Conservation (phyloP, 1,139 yeast genomes). For the Pichia sp. region DNA sequence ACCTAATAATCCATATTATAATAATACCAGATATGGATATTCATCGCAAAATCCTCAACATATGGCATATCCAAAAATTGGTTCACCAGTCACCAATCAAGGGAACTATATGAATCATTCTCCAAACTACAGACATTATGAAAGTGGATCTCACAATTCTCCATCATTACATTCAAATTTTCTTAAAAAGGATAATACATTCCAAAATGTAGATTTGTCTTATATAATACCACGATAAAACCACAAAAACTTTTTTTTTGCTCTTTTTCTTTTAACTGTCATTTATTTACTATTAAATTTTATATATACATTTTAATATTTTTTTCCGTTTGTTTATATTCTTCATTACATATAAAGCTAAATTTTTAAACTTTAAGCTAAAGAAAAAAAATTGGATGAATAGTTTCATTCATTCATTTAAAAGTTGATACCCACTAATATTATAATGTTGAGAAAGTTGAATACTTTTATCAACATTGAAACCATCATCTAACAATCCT, state of each 20-base stretch:
- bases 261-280: neutral
- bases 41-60: slow-evolving; percentile 5
- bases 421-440: neutral
- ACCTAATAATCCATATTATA: neutral
- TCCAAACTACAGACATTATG: neutral
- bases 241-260: neutral
- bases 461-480: slow-evolving; percentile 42
- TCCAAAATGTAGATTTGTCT: slow-evolving; percentile 12
- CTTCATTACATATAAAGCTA: too few species aligned
- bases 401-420: neutral
- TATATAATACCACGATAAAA: slow-evolving; percentile 10
- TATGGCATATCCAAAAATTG: neutral
- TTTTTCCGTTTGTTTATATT: too few species aligned
- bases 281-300: neutral
- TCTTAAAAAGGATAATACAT: slow-evolving; percentile 4
- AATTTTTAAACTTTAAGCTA: too few species aligned
- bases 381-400: too few species aligned
- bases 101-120: neutral
- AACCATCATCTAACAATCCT: slow-evolving; percentile 40
- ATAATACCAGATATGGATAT: slow-evolving; percentile 1
- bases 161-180: slow-evolving; percentile 1
- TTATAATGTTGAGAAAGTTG: slow-evolving; percentile 28
- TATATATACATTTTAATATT: neutral
- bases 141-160: neutral
- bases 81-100: neutral